Percentiles rank a stretch among this genome's conserved stretches.
phyloP scores from a whole-genome alignment of 1,284 basidiomycete species.

The Anthracocystis setariae region DNA sequence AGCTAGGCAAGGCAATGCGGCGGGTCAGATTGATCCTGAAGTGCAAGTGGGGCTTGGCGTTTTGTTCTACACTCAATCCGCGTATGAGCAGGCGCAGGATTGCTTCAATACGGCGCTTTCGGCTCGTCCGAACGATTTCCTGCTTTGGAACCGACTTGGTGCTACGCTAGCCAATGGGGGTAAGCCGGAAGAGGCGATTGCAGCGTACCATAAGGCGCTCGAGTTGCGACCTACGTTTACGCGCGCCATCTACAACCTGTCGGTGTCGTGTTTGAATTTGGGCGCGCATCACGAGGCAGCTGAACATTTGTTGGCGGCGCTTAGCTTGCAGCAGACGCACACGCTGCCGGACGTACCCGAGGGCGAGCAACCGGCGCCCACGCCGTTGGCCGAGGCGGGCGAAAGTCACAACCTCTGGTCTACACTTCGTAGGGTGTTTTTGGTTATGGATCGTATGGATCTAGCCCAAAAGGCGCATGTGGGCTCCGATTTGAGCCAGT shows the following conservation, averaged over 20 bases:
- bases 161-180: constrained; percentile 95
- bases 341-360: constrained; percentile 62
- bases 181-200: constrained; percentile 90
- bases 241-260: constrained; percentile 95
- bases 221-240: constrained; percentile 94
- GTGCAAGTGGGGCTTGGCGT: constrained; percentile 93
- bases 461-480: constrained; percentile 71
- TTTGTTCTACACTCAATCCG: constrained; percentile 85
- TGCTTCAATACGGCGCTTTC: constrained; percentile 88
- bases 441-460: constrained; percentile 70
- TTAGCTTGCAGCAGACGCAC: constrained; percentile 78
- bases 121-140: constrained; percentile 86
- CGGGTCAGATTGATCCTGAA: constrained; percentile 82
- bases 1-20: constrained; percentile 74
- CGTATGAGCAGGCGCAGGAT: constrained; percentile 84
- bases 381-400: constrained; percentile 61
- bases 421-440: constrained; percentile 81
- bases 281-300: constrained; percentile 95
- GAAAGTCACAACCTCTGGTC: constrained; percentile 79
- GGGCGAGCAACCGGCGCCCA: constrained; percentile 40
- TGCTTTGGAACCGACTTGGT: constrained; percentile 95
- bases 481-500: constrained; percentile 74
- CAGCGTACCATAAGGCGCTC: constrained; percentile 93
- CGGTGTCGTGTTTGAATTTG: constrained; percentile 96
- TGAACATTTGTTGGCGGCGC: constrained; percentile 92